Evolutionary conservation across 2,329 filamentous ascomycete genomes (phyloP).

Genomic region (Trichoderma atrobrunneum): DNA sequence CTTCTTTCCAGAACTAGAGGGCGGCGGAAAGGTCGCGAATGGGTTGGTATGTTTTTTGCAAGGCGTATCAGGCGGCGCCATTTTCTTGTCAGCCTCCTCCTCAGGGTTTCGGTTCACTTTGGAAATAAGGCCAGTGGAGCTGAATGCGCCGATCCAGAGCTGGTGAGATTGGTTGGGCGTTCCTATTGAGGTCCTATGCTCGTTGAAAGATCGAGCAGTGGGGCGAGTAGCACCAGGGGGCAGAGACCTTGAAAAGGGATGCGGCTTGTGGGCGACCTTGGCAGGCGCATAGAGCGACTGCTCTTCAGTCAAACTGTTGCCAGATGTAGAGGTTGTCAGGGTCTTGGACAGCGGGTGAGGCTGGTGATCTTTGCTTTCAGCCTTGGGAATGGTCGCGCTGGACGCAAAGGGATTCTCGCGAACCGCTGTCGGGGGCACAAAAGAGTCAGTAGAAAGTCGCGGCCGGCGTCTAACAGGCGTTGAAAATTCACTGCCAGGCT

Average conservation of each 20-base stretch:
- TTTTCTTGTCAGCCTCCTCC: slow-evolving; percentile 57
- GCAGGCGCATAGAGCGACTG: slow-evolving; percentile 40
- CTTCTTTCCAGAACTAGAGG: slow-evolving; percentile 60
- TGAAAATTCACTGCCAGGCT: slow-evolving; percentile 51
- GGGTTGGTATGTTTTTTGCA: slow-evolving; percentile 80
- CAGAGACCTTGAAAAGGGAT: slow-evolving; percentile 39
- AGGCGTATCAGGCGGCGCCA: slow-evolving; percentile 86
- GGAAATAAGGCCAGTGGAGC: slow-evolving; percentile 90
- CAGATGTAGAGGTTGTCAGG: slow-evolving; percentile 82
- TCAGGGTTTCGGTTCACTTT: slow-evolving; percentile 88
- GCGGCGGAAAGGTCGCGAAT: slow-evolving; percentile 64
- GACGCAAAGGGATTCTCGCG: slow-evolving; percentile 64
- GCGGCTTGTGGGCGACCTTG: slow-evolving; percentile 30
- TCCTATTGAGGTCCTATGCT: slow-evolving; percentile 31
- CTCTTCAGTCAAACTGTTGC: slow-evolving; percentile 73
- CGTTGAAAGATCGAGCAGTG: slow-evolving; percentile 29
- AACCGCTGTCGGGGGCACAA: slow-evolving; percentile 59
- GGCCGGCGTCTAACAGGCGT: slow-evolving; percentile 62
- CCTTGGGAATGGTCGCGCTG: slow-evolving; percentile 52
- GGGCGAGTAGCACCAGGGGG: slow-evolving; percentile 40
- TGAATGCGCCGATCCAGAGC: slow-evolving; percentile 79
- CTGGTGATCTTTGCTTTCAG: slow-evolving; percentile 48
- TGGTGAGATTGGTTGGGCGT: slow-evolving; percentile 53
- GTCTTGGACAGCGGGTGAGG: slow-evolving; percentile 84
- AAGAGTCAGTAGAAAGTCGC: slow-evolving; percentile 76